Evolutionary conservation across 805 yeast genomes (phyloP).

Genomic region (Wickerhamomyces canadensis): DNA sequence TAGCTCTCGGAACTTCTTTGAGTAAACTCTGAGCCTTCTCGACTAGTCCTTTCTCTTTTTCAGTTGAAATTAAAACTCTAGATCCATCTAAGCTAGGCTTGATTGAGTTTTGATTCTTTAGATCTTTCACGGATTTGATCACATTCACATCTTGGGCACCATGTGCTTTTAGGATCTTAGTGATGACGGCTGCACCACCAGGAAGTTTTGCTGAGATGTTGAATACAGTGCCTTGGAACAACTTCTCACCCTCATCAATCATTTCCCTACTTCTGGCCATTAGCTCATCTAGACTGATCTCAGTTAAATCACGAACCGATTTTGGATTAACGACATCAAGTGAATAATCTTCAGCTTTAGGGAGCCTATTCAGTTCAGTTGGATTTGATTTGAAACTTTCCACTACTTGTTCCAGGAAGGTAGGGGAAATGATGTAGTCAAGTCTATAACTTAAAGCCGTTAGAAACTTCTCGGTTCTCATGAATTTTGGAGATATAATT

Average conservation of each 20-base stretch:
- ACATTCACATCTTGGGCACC: slow-evolving; percentile 36
- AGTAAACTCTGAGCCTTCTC: slow-evolving; percentile 25
- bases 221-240: slow-evolving; percentile 46
- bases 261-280: slow-evolving; percentile 10
- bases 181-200: slow-evolving; percentile 54
- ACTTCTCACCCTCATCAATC: slow-evolving; percentile 16
- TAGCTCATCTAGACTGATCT: slow-evolving; percentile 19
- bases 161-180: slow-evolving; percentile 54
- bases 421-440: slow-evolving; percentile 48
- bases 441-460: slow-evolving; percentile 54
- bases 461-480: slow-evolving; percentile 84
- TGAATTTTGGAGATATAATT: slow-evolving; percentile 72
- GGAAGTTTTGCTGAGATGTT: slow-evolving; percentile 52
- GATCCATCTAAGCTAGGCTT: slow-evolving; percentile 12
- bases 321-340: slow-evolving; percentile 29
- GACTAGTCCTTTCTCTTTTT: slow-evolving; percentile 28
- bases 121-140: slow-evolving; percentile 23
- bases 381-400: slow-evolving; percentile 22
- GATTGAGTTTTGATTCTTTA: slow-evolving; percentile 16
- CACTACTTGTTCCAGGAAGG: slow-evolving; percentile 43
- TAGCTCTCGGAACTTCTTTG: slow-evolving; percentile 19
- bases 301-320: slow-evolving; percentile 27
- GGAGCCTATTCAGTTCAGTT: slow-evolving; percentile 16
- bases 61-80: slow-evolving; percentile 24
- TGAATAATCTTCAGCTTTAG: slow-evolving; percentile 24